These are phyloP conservation scores for Tetramitus jugosus DNA, from an alignment of 208 protist genomes.

Conservation along the genomic window DNA sequence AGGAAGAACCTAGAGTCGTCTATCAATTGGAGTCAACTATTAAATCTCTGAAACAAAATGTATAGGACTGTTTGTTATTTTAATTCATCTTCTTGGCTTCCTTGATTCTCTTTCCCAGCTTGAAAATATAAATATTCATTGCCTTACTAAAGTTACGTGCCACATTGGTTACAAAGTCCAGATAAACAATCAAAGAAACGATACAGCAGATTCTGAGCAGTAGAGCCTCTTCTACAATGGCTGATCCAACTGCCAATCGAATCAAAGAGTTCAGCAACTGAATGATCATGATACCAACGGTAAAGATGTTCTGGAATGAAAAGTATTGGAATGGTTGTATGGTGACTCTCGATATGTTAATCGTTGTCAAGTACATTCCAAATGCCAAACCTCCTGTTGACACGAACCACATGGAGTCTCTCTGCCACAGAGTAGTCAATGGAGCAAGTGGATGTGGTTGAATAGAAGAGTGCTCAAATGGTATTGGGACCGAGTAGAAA, in stretches of 20 bases:
- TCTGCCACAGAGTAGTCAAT: background rate
- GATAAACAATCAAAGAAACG: background rate
- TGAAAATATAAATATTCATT: no score
- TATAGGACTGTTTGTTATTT: no score
- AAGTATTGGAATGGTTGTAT: background rate
- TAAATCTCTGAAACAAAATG: no score
- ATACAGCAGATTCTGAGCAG: background rate
- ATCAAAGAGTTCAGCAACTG: background rate
- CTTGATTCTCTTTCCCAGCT: no score
- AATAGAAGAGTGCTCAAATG: background rate
- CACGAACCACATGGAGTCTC: background rate
- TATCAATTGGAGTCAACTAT: no score
- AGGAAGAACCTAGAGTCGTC: no score
- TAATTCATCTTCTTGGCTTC: no score
- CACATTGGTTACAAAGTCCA: background rate
- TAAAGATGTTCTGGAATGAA: background rate
- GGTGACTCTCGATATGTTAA: background rate
- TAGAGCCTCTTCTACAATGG: background rate
- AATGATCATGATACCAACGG: background rate
- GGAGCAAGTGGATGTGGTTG: no score
- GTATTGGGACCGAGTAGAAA: background rate
- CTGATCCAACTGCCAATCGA: background rate
- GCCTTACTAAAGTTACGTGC: background rate
- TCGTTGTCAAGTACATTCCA: conserved; percentile 7
- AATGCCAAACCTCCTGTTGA: background rate